Base-by-base conservation (phyloP, 805 yeast species). In the Blastobotrys mokoenaii region DNA sequence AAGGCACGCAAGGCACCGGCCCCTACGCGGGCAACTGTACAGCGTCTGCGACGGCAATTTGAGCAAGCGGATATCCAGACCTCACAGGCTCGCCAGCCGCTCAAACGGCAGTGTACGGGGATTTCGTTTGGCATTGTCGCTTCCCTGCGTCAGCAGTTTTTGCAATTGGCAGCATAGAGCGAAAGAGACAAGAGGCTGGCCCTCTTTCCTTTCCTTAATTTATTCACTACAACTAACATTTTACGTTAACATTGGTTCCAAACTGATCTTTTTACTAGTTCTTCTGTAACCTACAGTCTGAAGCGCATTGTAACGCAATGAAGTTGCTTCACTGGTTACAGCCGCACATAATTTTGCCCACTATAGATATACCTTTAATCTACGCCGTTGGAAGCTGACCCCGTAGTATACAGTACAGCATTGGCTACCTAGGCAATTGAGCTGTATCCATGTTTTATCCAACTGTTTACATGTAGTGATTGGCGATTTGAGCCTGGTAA, bases 1-100 rank as follows among this genome's bases (percentile, higher is more conserved):
- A 32, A 42, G 3, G 15, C 20, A 15, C 25, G 45, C 12, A 33
- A 18, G 7, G 35, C 33, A 6, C 46, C 43, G 5, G 52, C 56
- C 14, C 57, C 57, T 16, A 37, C 57, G 2, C 33, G 57, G 30
- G 57, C 57, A 27, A 51, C 44, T 10, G 57, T 54, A 9, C 43
- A 46, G 20, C 31, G 44, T 11, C 38, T 54, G 51, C 45, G 52
- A 27, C 27, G 34, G 31, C 34, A 41, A 51, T 52, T 54, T 40
- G 57, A 54, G 39, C 35, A 43, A 15, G 12, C 49, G 20, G 44
- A 14, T 11, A 15, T 27, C 11, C 36, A 34, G 10, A 34, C 27
- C 35, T 7, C 22, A 3, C 27, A 9, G 41, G 5, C 32, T 9
- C 17, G 41, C 15, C 45, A 37, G 16, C 48, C 46, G 11, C 35